Base-by-base conservation (phyloP, 1,139 yeast genomes). In the Blastobotrys arbuscula region DNA sequence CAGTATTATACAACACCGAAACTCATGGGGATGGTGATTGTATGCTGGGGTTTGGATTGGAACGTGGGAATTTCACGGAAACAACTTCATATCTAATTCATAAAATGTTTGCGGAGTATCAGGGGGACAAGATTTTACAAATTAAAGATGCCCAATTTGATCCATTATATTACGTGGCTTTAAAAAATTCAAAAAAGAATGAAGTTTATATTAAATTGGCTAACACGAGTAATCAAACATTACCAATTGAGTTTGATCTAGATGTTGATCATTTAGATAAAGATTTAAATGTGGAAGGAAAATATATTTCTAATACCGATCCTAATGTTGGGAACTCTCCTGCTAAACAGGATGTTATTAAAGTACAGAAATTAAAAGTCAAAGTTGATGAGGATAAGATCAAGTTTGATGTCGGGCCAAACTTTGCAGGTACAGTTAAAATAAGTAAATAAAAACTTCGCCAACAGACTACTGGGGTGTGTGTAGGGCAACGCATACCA, bases 151-250 rank as follows among this genome's bases (percentile, higher is more conserved):
- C 50, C 4, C 20, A 39, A 2, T 47, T 47, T 31, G 45, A 47
- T 33, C 50, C 50, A 24, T 26, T 47, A 31, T 47, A 47, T 34
- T 47, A 47, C 21, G 50, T 42, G 9, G 50, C 50, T 19, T 31
- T 26, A n/a, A 16, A 24, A 13, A 41, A 45, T 36, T 28, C 45
- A 10, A 41, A 45, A 28, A 45, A 45, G 21, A 41, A 42, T n/a
- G 35, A 39, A 16, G 43, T 47, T 6, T 44, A 47, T 26, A 28
- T 47, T 24, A 47, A 47, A 33, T 26, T 47, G 18, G 50, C 50
- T 23, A 47, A 47, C 19, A 41, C 46, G 2, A 33, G 44, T 3
- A 37, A 34, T 15, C 6, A 47, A n/a, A 3, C 10, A 3, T 9
- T 23, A 2, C n/a, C 38, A 4, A 31, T 37, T 12, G 19, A 15